Evolutionary conservation across 768 basidiomycete genomes (phyloP).

Genomic region (Leucosporidium creatinivorum): DNA sequence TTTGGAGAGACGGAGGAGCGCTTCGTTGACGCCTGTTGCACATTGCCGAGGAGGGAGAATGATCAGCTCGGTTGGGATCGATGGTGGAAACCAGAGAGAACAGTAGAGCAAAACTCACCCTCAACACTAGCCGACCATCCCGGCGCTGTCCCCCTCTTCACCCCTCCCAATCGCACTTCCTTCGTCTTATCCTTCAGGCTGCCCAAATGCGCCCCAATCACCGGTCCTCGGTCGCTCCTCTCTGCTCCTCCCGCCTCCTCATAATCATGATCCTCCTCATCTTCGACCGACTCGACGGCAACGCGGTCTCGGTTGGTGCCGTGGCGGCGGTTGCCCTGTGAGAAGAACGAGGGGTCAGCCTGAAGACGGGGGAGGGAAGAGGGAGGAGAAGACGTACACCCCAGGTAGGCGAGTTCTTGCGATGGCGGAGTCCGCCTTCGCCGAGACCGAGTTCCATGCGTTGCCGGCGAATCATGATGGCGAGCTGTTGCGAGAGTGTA

Average conservation of each 20-base stretch:
- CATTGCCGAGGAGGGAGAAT: not conserved
- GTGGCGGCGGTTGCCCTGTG: constrained; percentile 6
- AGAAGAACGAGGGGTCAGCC: not conserved
- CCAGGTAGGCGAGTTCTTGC: constrained; percentile 30
- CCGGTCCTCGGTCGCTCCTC: constrained; percentile 26
- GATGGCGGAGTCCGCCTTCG: constrained; percentile 21
- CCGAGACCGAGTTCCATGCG: constrained; percentile 29
- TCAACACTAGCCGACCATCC: constrained; percentile 1
- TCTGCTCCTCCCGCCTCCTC: constrained; percentile 9
- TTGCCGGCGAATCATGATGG: constrained; percentile 15
- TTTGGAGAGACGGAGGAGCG: constrained; percentile 16
- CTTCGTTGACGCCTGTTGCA: constrained; percentile 9
- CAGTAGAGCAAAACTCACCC: not conserved
- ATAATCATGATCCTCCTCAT: constrained; percentile 11
- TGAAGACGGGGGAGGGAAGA: not conserved
- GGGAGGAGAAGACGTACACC: not conserved
- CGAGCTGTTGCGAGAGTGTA: too few species aligned
- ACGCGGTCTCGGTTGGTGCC: not conserved
- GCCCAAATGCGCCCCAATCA: constrained; percentile 22
- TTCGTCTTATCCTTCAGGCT: not conserved
- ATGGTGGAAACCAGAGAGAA: too few species aligned
- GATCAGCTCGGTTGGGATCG: too few species aligned
- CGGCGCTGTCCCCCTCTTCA: not conserved
- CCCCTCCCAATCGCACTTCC: constrained; percentile 5
- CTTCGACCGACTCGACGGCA: constrained; percentile 11